These are phyloP conservation scores for Escallonia rubra DNA, from an alignment of 129 eudicot species.

Conservation along the genomic window DNA sequence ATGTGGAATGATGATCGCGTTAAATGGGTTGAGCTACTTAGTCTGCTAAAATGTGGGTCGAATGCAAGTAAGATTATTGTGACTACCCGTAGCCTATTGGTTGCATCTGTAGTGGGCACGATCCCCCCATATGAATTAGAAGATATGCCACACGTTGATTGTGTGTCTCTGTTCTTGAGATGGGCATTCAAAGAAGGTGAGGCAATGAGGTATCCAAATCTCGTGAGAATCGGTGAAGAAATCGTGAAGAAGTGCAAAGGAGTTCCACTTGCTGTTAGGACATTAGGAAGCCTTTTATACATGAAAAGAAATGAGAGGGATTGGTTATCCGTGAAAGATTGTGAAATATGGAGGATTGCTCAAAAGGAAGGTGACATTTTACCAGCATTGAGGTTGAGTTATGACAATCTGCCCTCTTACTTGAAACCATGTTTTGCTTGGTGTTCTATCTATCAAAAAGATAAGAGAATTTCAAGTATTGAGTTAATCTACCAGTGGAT, in stretches of 20 bases:
- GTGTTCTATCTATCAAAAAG: slow-evolving; percentile 41
- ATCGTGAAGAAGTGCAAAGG: slow-evolving; percentile 29
- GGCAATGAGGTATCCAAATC: slow-evolving; percentile 10
- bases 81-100: slow-evolving; percentile 14
- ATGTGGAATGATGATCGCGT: slow-evolving; percentile 33
- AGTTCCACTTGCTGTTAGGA: slow-evolving; percentile 30
- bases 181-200: slow-evolving; percentile 23
- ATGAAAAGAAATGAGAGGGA: slow-evolving; percentile 17
- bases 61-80: slow-evolving; percentile 22
- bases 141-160: slow-evolving; percentile 22
- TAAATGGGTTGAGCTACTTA: slow-evolving; percentile 22
- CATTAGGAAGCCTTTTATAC: slow-evolving; percentile 27
- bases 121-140: slow-evolving; percentile 11
- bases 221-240: slow-evolving; percentile 28
- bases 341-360: slow-evolving; percentile 16
- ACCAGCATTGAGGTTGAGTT: slow-evolving; percentile 35
- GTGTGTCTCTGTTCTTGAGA: slow-evolving; percentile 21
- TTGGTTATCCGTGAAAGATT: slow-evolving; percentile 17
- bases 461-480: slow-evolving; percentile 10
- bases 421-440: slow-evolving; percentile 34
- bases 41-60: slow-evolving; percentile 19
- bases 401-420: slow-evolving; percentile 29
- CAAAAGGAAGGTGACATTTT: slow-evolving; percentile 25
- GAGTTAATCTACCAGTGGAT: slow-evolving; percentile 29
- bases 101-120: slow-evolving; percentile 21